Base-by-base conservation (phyloP, 1,284 basidiomycete genomes). In the Entoloma clypeatum region DNA sequence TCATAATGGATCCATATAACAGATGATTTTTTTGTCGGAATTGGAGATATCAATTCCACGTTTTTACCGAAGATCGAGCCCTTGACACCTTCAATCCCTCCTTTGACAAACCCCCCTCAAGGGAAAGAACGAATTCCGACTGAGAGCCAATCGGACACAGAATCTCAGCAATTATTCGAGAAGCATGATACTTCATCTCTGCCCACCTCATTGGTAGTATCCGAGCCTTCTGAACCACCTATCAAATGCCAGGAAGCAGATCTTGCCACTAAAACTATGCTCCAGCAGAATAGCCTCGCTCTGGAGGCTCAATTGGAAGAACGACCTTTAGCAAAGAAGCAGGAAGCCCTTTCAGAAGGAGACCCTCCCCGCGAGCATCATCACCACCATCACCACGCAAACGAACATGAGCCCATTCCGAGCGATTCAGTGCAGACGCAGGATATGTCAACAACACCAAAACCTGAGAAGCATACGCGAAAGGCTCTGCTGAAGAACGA, bases 1-100 rank as follows among this genome's bases (percentile, higher is more conserved):
- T 9, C 21, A 14, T 48, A 7, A 46, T 27, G 28, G 29, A 28
- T 44, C 18, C 41, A 34, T 31, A 46, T 19, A n/a, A n/a, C 55
- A 95, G 92, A 93, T 58, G 93, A 98, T 57, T 99, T 99, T 65
- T 99, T 97, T 58, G 77, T 97, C 44, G 94, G 95, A n/a, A 97
- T 96, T 51, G 95, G 95, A 36, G 95, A 99, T 63, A 98, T 99
- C 63, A 99, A 99, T 61, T 90, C 91, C 3, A 77, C 89, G 0
- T 95, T 96, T 62, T 71, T 98, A 5, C 92, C 92, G 7, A 89
- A 89, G 59, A 53, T 79, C 22, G 75, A 80, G 45, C 69, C 80
- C 4, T 53, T 82, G 16, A 61, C 72, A 21, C 56, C 62, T 44
- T 56, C 64, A 16, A 53, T 61, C 13, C 44, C 58, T 30, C 56